Base-by-base conservation (phyloP, 2,329 filamentous ascomycete genomes). In the Penicillium occitanis region DNA sequence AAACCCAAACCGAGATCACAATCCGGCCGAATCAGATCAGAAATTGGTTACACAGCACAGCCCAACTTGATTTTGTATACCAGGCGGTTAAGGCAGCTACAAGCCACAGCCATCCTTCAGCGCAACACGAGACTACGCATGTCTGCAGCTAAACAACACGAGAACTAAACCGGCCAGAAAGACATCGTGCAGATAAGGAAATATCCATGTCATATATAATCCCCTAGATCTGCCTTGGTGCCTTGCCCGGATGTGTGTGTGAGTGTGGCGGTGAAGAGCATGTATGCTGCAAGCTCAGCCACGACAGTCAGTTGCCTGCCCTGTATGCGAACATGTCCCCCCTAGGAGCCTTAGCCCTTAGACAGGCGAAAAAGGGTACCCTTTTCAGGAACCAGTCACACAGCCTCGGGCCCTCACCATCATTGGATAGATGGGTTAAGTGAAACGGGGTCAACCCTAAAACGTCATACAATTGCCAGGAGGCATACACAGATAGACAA, bases 61-160 rank as follows among this genome's bases (percentile, higher is more conserved):
- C 30, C 33, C 33, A 57, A 57, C n/a, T 14, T 37, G 8, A 40
- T 25, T 37, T 25, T 40, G 33, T 57, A 4, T 13, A 5, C 30
- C n/a, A 57, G 33, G 53, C 53, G 53, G 53, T 25, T 40, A 37
- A 57, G 53, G 53, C 53, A 37, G 19, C 53, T 19, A 53, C 25
- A 55, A 37, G 51, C 51, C 30, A 57, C 30, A 37, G 11, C 5
- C 11, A 5, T 5, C 3, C n/a, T 17, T 37, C 51, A 33, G 50
- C 6, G 17, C 30, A 35, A 33, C 8, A 40, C 53, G n/a, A 22
- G 19, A 37, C 53, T 40, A 5, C 11, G 14, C 33, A 22, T 57
- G 2, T 22, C 53, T 37, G 11, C 11, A 11, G 11, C n/a, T 40
- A 10, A 33, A 13, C n/a, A 57, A 55, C 5, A 22, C n/a, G 33